Conservation (phyloP, 805 yeast species). For the Metschnikowia kunwiensis region DNA sequence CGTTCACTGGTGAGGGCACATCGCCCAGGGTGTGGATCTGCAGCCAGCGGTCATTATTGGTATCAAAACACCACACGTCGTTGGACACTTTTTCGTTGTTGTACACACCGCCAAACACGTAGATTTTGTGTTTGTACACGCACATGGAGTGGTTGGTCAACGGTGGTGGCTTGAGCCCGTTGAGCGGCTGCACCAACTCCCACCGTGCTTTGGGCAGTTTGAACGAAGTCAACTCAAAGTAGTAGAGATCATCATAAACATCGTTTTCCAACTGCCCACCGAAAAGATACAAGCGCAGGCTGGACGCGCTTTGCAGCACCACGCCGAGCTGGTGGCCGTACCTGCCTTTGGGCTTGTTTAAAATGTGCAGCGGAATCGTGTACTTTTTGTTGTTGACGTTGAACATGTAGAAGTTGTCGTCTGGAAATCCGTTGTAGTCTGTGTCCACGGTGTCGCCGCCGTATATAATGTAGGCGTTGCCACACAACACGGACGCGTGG, state of each 20-base stretch:
- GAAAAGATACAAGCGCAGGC: constrained; percentile 67
- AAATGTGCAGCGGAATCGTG: constrained; percentile 43
- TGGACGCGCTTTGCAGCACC: constrained; percentile 46
- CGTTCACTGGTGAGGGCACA: constrained; percentile 84
- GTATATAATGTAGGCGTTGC: constrained; percentile 90
- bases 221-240: constrained; percentile 83
- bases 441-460: constrained; percentile 95
- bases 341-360: constrained; percentile 78
- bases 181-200: constrained; percentile 62
- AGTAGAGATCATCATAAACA: constrained; percentile 78
- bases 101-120: constrained; percentile 86
- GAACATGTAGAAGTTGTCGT: constrained; percentile 85
- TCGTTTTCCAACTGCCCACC: constrained; percentile 93
- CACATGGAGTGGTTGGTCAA: constrained; percentile 89
- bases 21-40: constrained; percentile 66
- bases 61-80: constrained; percentile 80
- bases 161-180: constrained; percentile 64
- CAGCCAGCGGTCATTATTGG: constrained; percentile 65
- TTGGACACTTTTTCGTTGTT: constrained; percentile 64
- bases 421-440: constrained; percentile 72
- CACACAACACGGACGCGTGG: constrained; percentile 86
- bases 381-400: constrained; percentile 49
- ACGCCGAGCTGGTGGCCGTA: constrained; percentile 91
- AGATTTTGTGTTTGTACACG: constrained; percentile 71
- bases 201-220: constrained; percentile 81